Evolutionary conservation across 805 yeast species (phyloP).

Genomic region (Candida berthetii): DNA sequence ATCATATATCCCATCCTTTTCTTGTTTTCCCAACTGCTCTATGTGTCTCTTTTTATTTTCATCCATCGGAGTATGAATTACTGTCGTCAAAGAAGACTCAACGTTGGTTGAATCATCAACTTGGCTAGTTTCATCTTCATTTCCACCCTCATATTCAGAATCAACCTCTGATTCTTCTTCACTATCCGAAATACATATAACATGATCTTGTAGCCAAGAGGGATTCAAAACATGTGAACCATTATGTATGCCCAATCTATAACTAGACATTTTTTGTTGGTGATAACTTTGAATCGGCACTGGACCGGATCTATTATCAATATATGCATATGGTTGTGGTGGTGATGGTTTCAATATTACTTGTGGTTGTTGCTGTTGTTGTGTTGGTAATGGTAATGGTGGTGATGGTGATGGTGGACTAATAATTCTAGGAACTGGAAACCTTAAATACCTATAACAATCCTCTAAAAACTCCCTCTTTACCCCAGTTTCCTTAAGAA

Average conservation of each 20-base stretch:
- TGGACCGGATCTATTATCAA: not conserved
- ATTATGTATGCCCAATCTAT: not conserved
- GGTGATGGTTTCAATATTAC: not conserved
- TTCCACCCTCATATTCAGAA: not conserved
- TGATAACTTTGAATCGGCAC: not conserved
- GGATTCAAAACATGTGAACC: not conserved
- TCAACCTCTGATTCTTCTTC: constrained; percentile 2
- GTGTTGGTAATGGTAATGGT: too few relatives aligned
- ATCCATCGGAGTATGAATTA: too few relatives aligned
- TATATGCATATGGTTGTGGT: not conserved
- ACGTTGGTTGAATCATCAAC: not conserved
- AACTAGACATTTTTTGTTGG: not conserved
- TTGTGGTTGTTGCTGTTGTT: not conserved
- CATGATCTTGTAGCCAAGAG: constrained; percentile 1
- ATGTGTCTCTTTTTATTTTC: not conserved
- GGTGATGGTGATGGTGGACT: not conserved
- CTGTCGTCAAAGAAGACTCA: too few relatives aligned
- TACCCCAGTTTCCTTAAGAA: constrained; percentile 10
- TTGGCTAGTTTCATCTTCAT: not conserved
- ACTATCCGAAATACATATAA: constrained; percentile 1
- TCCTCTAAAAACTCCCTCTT: constrained; percentile 10
- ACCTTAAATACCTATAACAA: constrained; percentile 13
- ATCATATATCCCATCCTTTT: not conserved
- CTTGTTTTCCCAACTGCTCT: too few relatives aligned
- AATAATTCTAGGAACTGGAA: constrained; percentile 6